phyloP scores from a whole-genome alignment of 73 alveolate genomes.

The Tetrahymena elliotti region DNA sequence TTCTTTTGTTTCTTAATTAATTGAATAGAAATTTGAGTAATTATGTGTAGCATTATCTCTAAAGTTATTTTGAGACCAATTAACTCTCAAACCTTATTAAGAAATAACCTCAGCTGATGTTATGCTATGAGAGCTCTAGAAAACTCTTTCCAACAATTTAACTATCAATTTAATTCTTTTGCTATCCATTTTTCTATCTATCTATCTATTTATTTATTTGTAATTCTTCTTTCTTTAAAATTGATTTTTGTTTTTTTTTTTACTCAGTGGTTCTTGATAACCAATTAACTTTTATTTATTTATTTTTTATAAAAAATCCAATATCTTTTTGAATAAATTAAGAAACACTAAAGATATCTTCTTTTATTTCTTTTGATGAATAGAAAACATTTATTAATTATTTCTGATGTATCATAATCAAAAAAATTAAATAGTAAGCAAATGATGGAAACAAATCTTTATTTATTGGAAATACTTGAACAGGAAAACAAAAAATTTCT shows the following conservation, averaged over 20 bases:
- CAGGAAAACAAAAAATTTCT: no score
- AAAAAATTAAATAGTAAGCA: no score
- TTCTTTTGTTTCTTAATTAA: neutral
- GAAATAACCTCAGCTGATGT: neutral
- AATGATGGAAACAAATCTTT: no score
- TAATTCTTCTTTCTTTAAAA: neutral
- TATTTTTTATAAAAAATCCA: no score
- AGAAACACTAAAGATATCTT: no score
- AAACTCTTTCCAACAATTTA: neutral
- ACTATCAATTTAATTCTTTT: neutral
- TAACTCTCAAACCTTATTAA: neutral
- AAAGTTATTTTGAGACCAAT: constrained; percentile 7
- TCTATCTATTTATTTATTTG: neutral
- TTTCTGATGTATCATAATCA: no score
- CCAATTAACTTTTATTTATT: no score
- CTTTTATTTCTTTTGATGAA: no score
- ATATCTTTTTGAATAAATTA: no score
- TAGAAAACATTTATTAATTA: no score
- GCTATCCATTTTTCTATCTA: neutral
- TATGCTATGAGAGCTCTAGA: neutral
- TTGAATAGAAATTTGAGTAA: constrained; percentile 7
- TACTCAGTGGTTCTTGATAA: no score
- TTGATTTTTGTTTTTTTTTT: neutral
- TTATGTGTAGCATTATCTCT: constrained; percentile 13
- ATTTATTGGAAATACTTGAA: no score